Base-by-base conservation (phyloP, 768 basidiomycete species). In the Podaxis mareebaensis region DNA sequence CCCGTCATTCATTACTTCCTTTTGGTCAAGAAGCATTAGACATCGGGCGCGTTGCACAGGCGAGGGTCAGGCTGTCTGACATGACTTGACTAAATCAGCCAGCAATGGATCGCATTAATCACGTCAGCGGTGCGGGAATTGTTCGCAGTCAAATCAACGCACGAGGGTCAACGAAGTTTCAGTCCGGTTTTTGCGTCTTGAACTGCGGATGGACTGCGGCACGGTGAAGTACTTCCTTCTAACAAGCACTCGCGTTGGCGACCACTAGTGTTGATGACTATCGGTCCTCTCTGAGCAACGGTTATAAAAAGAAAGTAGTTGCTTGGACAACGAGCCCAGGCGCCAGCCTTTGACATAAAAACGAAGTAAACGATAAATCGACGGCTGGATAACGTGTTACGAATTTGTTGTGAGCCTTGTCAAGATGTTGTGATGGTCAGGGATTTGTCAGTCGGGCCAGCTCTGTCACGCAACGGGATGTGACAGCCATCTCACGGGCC, bases 381-480 rank as follows among this genome's bases (percentile, higher is more conserved):
- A 20, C 15, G 44, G 44, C 20, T 46, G n/a, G 20, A 20, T 46
- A 46, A 7, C 44, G 44, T 46, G 20, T 20, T 7, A 6, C n/a
- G 38, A 26, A 38, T 55, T 36, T 40, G 38, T 39, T 40, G 39
- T 26, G 38, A 40, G 39, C 2, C 12, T 24, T 51, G 49, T 24
- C 44, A 24, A 24, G 22, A 51, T 51, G 49, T 7, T 10, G 20
- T 55, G 17, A 39, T 55, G 36, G 10, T 20, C n/a, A 55, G 3
- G n/a, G 46, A 33, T 58, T 58, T 58, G 58, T 58, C 46, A 59
- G 36, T 40, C 54, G 39, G 39, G 48, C 48, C 58, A 49, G 33
- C 30, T 20, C 28, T 49, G 61, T 62, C 61, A 62, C 51, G 13
- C 53, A 38, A 56, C 33, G 22, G 20, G 44, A 15, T 38, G 61